Evolutionary conservation across 306 rosid genomes (phyloP), one percentile per base, ranked within the genome.

Genomic region (Abrus precatorius): DNA sequence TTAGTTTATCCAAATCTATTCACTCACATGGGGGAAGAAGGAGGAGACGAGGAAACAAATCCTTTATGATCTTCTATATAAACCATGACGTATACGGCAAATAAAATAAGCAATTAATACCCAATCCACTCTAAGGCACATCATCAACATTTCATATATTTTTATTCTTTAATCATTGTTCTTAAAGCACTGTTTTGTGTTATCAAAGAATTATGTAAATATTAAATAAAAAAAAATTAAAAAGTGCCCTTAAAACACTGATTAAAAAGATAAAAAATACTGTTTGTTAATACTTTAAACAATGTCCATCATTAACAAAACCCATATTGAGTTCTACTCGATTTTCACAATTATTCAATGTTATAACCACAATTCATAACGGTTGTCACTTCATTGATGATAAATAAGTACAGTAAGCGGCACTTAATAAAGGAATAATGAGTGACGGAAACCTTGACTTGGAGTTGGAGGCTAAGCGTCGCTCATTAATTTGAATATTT

Each of bases 61-160:
- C 30, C 64, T 61, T 40, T 28, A 11, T 76, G 27, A 67, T 70
- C 27, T 9, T 50, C 52, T 5, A 49, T n/a, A 38, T 72, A 40
- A 38, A 80, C 85, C 85, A 60, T 82, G 72, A 27, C 82, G 75
- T 76, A 77, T n/a, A 83, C 82, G 79, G 82, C 86, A 83, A 76
- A 69, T 59, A 69, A 62, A 10, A 30, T 2, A 9, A 11, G 44
- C 55, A 60, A 28, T 29, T 76, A 56, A 57, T 49, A 48, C 6
- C 0, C n/a, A 28, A 56, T 62, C 27, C 28, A 47, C 5, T 5
- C 36, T 53, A 33, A 12, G 2, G 5, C 7, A 40, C 47, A 62
- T 10, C 33, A 34, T 14, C 12, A 60, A 41, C 5, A 29, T 80
- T 59, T 53, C 78, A 48, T 20, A 20, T 20, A 20, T 20, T 20